Base-by-base conservation (phyloP, 805 yeast genomes). In the Saccharomycopsis malanga region DNA sequence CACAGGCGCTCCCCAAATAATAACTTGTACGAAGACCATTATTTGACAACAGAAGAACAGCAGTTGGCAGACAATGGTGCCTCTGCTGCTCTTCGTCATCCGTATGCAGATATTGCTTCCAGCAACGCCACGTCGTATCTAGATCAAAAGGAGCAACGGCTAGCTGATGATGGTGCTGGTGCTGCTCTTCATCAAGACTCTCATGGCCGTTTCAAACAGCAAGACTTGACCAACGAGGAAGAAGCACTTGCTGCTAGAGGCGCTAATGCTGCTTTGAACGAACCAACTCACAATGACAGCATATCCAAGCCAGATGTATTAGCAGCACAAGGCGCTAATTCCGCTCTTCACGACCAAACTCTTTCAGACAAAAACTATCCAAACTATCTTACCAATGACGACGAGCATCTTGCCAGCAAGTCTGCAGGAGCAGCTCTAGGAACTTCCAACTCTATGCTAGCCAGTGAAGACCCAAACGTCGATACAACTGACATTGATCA, bases 401-500 rank as follows among this genome's bases (percentile, higher is more conserved):
- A 44, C 23, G 43, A 44, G 17, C 23, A 22, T 12, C 14, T 44
- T n/a, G 47, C 47, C 6, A 22, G 15, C 10, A 7, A 35, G 14
- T 23, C 42, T 12, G 47, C 47, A 4, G 34, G 47, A 4, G 20
- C 40, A 15, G 47, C 47, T 17, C 34, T 39, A n/a, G 12, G 5
- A 38, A 27, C 10, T 9, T 27, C 30, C 30, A 27, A 27, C 10
- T 27, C 30, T n/a, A 27, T 7, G 30, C 10, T 27, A 7, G 30
- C 30, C 30, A 12, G 30, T 27, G 30, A 27, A 27, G 30, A 27
- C 30, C 30, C 12, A 12, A 7, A 7, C 12, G 30, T 12, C 30
- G 30, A 27, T 27, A 12, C 30, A 9, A 27, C 12, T 12, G 12
- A 12, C 12, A 27, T 27, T 12, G 30, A 27, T 7, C 7, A 27